phyloP scores from a whole-genome alignment of 2,329 filamentous ascomycete species.

The Penicillium concentricum region DNA sequence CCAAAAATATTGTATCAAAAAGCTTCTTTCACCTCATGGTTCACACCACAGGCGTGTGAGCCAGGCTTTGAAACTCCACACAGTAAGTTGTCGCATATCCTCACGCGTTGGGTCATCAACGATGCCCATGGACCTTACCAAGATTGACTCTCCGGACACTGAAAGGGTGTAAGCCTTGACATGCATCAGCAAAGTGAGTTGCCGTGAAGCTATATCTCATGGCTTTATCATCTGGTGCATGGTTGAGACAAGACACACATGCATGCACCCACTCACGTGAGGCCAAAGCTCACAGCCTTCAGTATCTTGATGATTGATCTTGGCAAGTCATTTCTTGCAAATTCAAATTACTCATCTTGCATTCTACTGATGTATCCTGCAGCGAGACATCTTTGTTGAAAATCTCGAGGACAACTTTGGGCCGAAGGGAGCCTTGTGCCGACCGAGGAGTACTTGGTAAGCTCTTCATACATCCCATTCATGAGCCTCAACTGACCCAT shows the following conservation, averaged over 20 bases:
- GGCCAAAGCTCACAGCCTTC: not conserved
- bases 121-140: not conserved
- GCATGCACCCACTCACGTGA: not conserved
- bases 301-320: not conserved
- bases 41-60: not conserved
- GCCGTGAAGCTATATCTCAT: not conserved
- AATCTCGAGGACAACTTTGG: not conserved
- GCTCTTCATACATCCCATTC: not conserved
- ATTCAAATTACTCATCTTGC: not conserved
- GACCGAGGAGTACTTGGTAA: not conserved
- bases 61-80: not conserved
- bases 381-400: not conserved
- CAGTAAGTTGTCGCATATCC: not conserved
- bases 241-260: not conserved
- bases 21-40: not conserved
- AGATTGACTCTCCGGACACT: not conserved
- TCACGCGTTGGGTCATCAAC: not conserved
- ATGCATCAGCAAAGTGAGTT: not conserved
- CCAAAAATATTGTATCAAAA: not conserved
- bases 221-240: not conserved
- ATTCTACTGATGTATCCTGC: not conserved
- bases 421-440: too few relatives aligned
- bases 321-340: not conserved
- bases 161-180: not conserved
- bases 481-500: not conserved